Base-by-base conservation (phyloP, 2,329 filamentous ascomycete species). In the Elsinoe fawcettii region DNA sequence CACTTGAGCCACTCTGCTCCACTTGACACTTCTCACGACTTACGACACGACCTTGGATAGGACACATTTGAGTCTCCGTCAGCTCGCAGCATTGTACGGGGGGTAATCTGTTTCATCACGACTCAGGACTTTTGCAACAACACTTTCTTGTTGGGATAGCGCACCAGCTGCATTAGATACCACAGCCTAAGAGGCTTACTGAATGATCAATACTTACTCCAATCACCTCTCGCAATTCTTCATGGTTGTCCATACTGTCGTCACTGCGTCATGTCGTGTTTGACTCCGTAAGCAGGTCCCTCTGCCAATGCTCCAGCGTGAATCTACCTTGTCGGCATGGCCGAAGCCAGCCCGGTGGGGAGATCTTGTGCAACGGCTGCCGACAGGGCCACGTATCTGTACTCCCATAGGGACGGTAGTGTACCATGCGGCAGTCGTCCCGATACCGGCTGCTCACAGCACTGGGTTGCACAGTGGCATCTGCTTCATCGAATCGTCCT, bases 161-260 rank as follows among this genome's bases (percentile, higher is more conserved):
- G n/a, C 18, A 34, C 12, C 43, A 23, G 30, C 41, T 58, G 51
- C 32, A 41, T 32, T 53, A 46, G 41, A 46, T 46, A 46, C 58
- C 47, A 56, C 51, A 54, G 25, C 36, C 36, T 18, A 25, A 54
- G 44, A 23, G 5, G 37, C 32, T 54, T 16, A 30, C 11, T 51
- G 58, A 49, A 44, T 56, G 5, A 16, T 20, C 7, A 16, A 32
- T 25, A 7, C 34, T 37, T 12, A n/a, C 27, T 43, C 37, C 22
- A 46, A 37, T 3, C 6, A 7, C 5, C 11, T n/a, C 34, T 12
- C n/a, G n/a, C n/a, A n/a, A n/a, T n/a, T n/a, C n/a, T n/a, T n/a
- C n/a, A n/a, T n/a, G n/a, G n/a, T n/a, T n/a, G n/a, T n/a, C n/a
- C n/a, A n/a, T n/a, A n/a, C n/a, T n/a, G n/a, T n/a, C n/a, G n/a